These are phyloP conservation scores for Penicillium concentricum DNA, from an alignment of 2,329 filamentous ascomycete genomes.

Conservation along the genomic window DNA sequence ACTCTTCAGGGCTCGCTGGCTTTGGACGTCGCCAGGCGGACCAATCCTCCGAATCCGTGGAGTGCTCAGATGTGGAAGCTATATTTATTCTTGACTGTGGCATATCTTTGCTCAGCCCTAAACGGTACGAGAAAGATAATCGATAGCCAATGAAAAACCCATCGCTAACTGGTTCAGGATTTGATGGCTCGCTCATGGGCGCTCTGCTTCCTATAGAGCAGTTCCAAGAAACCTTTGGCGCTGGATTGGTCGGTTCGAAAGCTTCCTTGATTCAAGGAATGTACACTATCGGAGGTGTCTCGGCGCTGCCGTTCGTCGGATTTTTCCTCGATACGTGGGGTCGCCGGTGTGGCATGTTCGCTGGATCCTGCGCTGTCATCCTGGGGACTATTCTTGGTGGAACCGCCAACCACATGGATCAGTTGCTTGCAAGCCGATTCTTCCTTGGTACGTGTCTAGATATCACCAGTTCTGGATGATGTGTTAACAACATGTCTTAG, in stretches of 20 bases:
- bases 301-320: slow-evolving; percentile 40
- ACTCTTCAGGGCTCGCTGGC: slow-evolving; percentile 11
- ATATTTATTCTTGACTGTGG: slow-evolving; percentile 5
- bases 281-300: slow-evolving; percentile 15
- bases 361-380: slow-evolving; percentile 35
- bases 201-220: slow-evolving; percentile 10
- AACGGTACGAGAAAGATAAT: slow-evolving; percentile 1
- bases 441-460: slow-evolving; percentile 39
- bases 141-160: neutral
- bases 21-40: slow-evolving; percentile 7
- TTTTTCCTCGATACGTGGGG: slow-evolving; percentile 50
- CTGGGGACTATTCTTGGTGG: slow-evolving; percentile 47
- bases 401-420: slow-evolving; percentile 41
- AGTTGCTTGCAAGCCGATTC: slow-evolving; percentile 58
- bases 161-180: slow-evolving; percentile 2
- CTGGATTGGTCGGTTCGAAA: slow-evolving; percentile 6
- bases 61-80: slow-evolving; percentile 8
- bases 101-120: slow-evolving; percentile 9
- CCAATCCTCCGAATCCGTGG: slow-evolving; percentile 9
- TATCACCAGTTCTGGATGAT: no score
- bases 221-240: slow-evolving; percentile 6
- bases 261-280: slow-evolving; percentile 10
- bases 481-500: neutral
- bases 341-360: slow-evolving; percentile 39
- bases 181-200: slow-evolving; percentile 13